These are phyloP conservation scores for Komagataella pastoris DNA, from an alignment of 805 yeast species.

Conservation along the genomic window DNA sequence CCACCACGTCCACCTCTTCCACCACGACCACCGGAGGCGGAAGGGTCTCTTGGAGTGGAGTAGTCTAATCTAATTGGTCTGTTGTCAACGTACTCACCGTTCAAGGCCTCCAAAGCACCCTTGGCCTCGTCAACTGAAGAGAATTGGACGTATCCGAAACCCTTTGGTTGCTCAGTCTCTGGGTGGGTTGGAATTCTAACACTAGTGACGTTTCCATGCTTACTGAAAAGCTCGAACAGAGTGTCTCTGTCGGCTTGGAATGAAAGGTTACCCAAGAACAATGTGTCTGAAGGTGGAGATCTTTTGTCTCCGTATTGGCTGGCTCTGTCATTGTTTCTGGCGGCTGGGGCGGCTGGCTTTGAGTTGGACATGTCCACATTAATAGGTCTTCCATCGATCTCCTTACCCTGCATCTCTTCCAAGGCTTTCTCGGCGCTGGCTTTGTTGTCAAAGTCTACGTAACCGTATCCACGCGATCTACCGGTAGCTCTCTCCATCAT, in stretches of 20 bases:
- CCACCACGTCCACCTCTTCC: conserved; percentile 23
- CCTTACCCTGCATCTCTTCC: conserved; percentile 76
- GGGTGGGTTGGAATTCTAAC: conserved; percentile 97
- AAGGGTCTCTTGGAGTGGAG: conserved; percentile 76
- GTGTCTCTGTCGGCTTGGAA: conserved; percentile 79
- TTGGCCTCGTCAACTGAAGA: conserved; percentile 80
- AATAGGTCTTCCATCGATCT: conserved; percentile 94
- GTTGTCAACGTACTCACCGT: conserved; percentile 82
- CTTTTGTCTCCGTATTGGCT: conserved; percentile 80
- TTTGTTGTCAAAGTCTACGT: conserved; percentile 81
- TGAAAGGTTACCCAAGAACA: conserved; percentile 92
- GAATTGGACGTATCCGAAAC: conserved; percentile 96
- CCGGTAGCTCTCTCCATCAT: conserved; percentile 87
- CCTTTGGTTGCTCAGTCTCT: conserved; percentile 97
- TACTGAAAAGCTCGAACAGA: conserved; percentile 59
- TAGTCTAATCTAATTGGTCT: conserved; percentile 91
- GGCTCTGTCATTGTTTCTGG: conserved; percentile 63
- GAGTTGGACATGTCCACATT: conserved; percentile 86
- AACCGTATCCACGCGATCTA: conserved; percentile 94
- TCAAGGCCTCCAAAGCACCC: conserved; percentile 73
- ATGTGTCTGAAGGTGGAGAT: conserved; percentile 88
- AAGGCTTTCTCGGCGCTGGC: conserved; percentile 80
- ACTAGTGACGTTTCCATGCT: conserved; percentile 71
- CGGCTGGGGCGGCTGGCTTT: conserved; percentile 46
- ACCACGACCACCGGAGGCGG: conserved; percentile 16